phyloP scores from a whole-genome alignment of 192 early-diverging fungal species.

The Mortierella hygrophila region DNA sequence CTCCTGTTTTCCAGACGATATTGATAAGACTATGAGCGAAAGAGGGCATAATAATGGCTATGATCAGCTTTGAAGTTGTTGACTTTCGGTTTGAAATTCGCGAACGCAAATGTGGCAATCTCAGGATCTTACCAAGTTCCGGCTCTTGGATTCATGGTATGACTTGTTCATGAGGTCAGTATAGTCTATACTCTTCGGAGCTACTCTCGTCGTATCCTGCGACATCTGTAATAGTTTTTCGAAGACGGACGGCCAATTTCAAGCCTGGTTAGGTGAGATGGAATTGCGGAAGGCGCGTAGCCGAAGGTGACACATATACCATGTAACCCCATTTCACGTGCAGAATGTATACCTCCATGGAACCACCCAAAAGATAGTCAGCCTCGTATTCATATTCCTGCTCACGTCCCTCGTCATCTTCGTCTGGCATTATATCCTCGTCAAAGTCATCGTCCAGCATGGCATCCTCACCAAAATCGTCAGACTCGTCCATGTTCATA shows the following conservation, averaged over 20 bases:
- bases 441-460: neutral
- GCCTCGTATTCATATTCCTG: slow-evolving; percentile 36
- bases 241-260: neutral
- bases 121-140: slow-evolving; percentile 14
- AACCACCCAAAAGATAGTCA: slow-evolving; percentile 13
- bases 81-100: too few relatives aligned
- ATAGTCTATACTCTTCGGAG: slow-evolving; percentile 9
- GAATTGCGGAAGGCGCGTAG: neutral
- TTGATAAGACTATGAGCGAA: neutral
- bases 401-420: neutral
- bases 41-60: too few relatives aligned
- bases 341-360: slow-evolving; percentile 18
- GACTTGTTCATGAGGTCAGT: slow-evolving; percentile 26
- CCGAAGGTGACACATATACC: neutral
- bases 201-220: neutral
- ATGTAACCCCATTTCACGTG: neutral
- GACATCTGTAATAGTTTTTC: neutral
- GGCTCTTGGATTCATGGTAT: slow-evolving; percentile 10
- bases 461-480: neutral
- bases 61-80: too few relatives aligned
- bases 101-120: neutral
- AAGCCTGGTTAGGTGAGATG: neutral
- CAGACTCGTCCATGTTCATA: neutral
- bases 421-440: neutral
- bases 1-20: neutral